Evolutionary conservation across 441 rosid species (phyloP), one percentile per base, ranked within the genome.

Genomic region (Populus hybrid): DNA sequence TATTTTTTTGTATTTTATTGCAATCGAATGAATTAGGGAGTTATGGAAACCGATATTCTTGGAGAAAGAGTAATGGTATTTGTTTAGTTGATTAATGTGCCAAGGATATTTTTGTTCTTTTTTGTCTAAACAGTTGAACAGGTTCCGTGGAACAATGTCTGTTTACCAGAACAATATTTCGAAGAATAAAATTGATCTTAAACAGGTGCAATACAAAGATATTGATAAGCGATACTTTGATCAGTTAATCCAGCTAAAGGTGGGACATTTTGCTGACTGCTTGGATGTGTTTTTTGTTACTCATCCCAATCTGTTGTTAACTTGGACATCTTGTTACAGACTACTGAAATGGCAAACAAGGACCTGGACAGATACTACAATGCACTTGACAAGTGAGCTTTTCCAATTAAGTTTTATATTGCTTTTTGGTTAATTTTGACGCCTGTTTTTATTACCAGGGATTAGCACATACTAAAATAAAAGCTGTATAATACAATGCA

Each of bases 341-440:
- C 98, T 75, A 92, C 97, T 75, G 98, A 96, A 88, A 94, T 92
- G 99, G 98, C 98, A 80, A 94, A 96, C 90, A 96, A 94, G 86
- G 98, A 96, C 83, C 88, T 96, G 81, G 98, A 94, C 87, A 92
- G 95, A 94, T 94, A 96, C 89, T 92, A 91, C 87, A 92, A 85
- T 81, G 99, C 99, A 69, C 95, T 94, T 86, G 99, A 96, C 98
- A 96, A 94, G 98, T 96, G 88, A 89, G 98, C 70, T 71, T 69
- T 78, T 78, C 34, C 23, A 71, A 24, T 46, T 23, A 64, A 23
- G 32, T n/a, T 63, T 32, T 24, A 42, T 34, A n/a, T 69, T 34
- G 14, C 5, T 23, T 70, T 10, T 3, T 36, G 69, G 11, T 38
- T 16, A 19, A 6, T 26, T 50, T 3, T 32, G 12, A 23, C 30